Percentiles rank a stretch among this genome's conserved stretches.
Conservation (phyloP, 108 stramenopile genomes). For the Craspedostauros australis region DNA sequence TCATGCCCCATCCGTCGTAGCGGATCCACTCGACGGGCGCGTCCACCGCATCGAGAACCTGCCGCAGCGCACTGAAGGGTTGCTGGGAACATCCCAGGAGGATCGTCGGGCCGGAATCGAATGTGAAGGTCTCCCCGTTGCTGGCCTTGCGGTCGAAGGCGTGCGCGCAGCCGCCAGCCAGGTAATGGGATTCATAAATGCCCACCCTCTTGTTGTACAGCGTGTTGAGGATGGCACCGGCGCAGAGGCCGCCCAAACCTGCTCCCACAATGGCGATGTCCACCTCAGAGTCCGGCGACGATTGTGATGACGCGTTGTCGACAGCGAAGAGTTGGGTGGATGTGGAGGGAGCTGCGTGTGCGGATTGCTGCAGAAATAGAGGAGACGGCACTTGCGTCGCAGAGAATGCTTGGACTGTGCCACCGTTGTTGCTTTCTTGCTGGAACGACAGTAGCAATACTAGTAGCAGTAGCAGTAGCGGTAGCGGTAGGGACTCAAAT, state of each 20-base stretch:
- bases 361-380: no score
- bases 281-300: slow-evolving; percentile 18
- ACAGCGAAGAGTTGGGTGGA: no score
- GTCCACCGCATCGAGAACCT: slow-evolving; percentile 81
- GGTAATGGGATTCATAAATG: slow-evolving; percentile 87
- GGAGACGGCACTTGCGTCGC: no score
- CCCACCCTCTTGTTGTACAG: slow-evolving; percentile 78
- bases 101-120: slow-evolving; percentile 91
- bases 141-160: slow-evolving; percentile 61
- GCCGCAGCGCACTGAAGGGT: slow-evolving; percentile 79
- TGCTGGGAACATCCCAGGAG: slow-evolving; percentile 66
- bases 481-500: no score
- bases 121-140: slow-evolving; percentile 41
- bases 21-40: slow-evolving; percentile 79
- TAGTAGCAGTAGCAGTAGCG: no score
- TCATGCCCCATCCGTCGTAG: slow-evolving; percentile 91
- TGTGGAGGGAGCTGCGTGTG: no score
- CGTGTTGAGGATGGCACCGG: slow-evolving; percentile 80
- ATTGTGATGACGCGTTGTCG: no score
- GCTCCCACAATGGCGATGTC: slow-evolving; percentile 82
- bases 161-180: slow-evolving; percentile 88
- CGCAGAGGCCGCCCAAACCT: slow-evolving; percentile 87
- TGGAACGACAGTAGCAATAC: no score
- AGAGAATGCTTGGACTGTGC: no score
- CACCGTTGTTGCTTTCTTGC: no score